Percentiles rank a stretch among this genome's conserved stretches.
These are phyloP conservation scores for Nothopassalora personata DNA, from an alignment of 2,329 filamentous ascomycete genomes.

Conservation along the genomic window DNA sequence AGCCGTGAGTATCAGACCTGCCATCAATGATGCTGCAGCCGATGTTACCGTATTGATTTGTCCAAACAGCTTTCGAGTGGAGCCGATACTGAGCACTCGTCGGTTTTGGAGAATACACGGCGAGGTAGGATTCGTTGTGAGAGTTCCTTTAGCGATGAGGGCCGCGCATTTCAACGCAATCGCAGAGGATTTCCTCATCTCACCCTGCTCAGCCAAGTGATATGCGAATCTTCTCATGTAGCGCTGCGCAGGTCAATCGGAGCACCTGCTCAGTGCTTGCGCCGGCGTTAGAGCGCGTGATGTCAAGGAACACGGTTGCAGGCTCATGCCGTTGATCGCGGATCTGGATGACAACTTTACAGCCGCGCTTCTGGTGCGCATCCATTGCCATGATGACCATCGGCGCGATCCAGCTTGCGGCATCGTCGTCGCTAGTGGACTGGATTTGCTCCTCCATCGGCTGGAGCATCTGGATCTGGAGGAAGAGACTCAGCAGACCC, in stretches of 20 bases:
- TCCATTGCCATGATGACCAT: conserved; percentile 29
- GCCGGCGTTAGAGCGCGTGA: conserved; percentile 1
- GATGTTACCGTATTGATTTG: no score
- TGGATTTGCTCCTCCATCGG: conserved; percentile 27
- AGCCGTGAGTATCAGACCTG: no score
- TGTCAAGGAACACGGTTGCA: conserved; percentile 16
- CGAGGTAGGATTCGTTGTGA: no score
- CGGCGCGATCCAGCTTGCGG: conserved; percentile 26
- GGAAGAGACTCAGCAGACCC: conserved; percentile 26
- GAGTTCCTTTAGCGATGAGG: no score
- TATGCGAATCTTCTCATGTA: conserved; percentile 26
- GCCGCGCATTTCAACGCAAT: no score
- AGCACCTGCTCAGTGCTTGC: conserved; percentile 15
- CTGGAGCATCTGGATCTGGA: conserved; percentile 27
- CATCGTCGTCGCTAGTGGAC: conserved; percentile 23
- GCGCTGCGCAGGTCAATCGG: conserved; percentile 15
- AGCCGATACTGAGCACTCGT: no score
- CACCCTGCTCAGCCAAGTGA: conserved; percentile 19
- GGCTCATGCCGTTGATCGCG: conserved; percentile 24
- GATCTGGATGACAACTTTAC: conserved; percentile 27
- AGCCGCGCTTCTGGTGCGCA: conserved; percentile 23
- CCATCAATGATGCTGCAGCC: no score
- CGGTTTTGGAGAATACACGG: no score
- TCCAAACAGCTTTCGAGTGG: no score
- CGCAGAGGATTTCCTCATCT: background rate